A percentile compares a stretch with the other conserved stretches of the same genome.
Conservation (phyloP, 306 rosid genomes). For the Prunus padus region DNA sequence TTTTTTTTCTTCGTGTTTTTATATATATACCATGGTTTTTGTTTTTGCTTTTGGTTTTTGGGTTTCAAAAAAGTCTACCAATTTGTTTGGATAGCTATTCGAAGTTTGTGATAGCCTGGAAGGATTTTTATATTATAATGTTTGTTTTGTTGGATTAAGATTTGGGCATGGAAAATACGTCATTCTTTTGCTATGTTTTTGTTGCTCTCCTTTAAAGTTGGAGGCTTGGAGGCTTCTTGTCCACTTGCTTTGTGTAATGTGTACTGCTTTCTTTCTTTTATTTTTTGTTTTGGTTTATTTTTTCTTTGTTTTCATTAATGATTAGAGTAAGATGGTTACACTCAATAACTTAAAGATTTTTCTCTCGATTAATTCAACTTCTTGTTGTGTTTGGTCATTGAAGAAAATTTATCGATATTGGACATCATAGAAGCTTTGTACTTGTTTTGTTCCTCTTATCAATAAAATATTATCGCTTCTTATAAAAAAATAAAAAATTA, state of each 20-base stretch:
- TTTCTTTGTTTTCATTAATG: neutral
- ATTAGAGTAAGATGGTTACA: neutral
- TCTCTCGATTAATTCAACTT: no score
- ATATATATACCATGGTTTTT: neutral
- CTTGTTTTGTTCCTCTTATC: no score
- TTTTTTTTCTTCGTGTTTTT: neutral
- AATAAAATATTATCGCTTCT: no score
- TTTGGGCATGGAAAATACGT: neutral
- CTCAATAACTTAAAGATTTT: no score
- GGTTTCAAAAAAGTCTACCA: neutral
- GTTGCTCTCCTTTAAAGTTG: slow-evolving; percentile 41
- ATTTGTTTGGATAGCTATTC: neutral
- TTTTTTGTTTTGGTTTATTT: neutral
- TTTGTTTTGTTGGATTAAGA: neutral
- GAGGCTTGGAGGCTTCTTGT: slow-evolving; percentile 31
- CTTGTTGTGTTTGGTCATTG: no score
- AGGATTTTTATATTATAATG: neutral
- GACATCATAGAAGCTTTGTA: no score
- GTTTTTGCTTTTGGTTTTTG: neutral
- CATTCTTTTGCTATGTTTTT: slow-evolving; percentile 1
- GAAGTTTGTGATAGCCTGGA: neutral
- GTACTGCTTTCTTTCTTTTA: no score
- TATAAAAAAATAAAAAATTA: no score
- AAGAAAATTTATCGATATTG: no score
- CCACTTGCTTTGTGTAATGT: slow-evolving; percentile 35